Percentiles rank a stretch among this genome's conserved stretches.
phyloP scores from a whole-genome alignment of 768 basidiomycete species.

The Phaeotremella skinneri region DNA sequence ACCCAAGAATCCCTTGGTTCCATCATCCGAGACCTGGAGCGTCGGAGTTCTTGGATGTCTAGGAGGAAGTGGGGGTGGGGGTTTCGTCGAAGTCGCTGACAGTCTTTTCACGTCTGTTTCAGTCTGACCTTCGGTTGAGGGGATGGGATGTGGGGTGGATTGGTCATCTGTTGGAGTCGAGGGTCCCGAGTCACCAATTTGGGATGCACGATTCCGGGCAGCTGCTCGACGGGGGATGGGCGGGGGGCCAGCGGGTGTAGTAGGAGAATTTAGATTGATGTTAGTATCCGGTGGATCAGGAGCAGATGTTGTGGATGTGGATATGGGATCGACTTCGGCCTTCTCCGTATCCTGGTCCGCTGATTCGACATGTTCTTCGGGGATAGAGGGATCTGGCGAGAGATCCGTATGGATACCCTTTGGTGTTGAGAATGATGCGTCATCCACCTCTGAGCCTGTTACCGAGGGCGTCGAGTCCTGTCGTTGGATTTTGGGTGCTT shows the following conservation, averaged over 20 bases:
- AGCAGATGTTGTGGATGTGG: conserved; percentile 3
- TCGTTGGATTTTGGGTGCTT: conserved; percentile 1
- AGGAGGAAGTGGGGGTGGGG: conserved; percentile 23
- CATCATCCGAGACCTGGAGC: conserved; percentile 15
- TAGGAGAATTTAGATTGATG: neutral
- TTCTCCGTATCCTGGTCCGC: neutral
- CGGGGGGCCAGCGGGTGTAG: conserved; percentile 17
- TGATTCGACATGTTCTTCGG: conserved; percentile 1
- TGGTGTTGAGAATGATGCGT: conserved; percentile 34
- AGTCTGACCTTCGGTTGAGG: too few relatives aligned
- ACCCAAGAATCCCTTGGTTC: conserved; percentile 25
- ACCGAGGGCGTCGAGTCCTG: conserved; percentile 9
- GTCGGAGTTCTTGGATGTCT: conserved; percentile 31
- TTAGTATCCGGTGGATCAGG: neutral
- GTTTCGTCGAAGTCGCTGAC: conserved; percentile 14
- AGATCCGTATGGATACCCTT: conserved; percentile 26
- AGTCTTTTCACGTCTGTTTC: too few relatives aligned
- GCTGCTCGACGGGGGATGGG: conserved; percentile 34
- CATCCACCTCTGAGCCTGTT: conserved; percentile 20
- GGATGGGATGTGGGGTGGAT: neutral
- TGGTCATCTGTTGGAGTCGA: neutral
- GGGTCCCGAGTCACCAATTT: neutral
- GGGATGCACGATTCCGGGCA: conserved; percentile 21
- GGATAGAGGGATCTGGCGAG: neutral
- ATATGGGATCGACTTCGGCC: conserved; percentile 4